Evolutionary conservation across 192 early-diverging fungal species (phyloP), one percentile per base, ranked within the genome.

Genomic region (Backusella sp.): DNA sequence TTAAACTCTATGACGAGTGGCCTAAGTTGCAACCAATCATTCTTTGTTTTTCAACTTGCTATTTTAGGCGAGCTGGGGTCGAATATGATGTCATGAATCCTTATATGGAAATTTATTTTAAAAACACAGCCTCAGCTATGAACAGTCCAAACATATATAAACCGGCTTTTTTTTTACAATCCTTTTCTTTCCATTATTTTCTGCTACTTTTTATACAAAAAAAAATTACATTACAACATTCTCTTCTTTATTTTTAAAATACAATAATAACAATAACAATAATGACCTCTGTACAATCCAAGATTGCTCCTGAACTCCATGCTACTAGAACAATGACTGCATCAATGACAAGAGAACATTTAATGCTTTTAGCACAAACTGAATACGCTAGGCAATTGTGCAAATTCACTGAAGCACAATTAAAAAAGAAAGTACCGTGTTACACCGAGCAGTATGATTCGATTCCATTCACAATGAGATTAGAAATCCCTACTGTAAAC

Each of bases 331-430:
- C 53, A 56, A 68, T 66, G 15, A 28, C 65, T 66, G 30, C 65
- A 34, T 34, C 30, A 17, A 66, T 68, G 67, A 68, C 72, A 34
- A 73, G 72, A 73, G 72, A 73, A 37, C 32, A 73, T 32, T 12
- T 73, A 56, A 37, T 73, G 49, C 32, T 32, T 23, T 14, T 73
- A 6, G 72, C 72, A 35, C 46, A 62, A 14, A 53, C 49, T 35
- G 72, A 73, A 59, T 73, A 73, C 72, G 46, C 72, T 17, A 52
- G 72, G 11, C 72, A 73, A 59, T 37, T 73, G 34, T 56, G 34
- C 32, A 73, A 56, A 23, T 62, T 56, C 32, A 73, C 72, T 59
- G 53, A 73, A 73, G 52, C 46, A 23, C 72, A 73, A 21, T 12
- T 73, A 26, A 62, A 59, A 21, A 62, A 36, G 4, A 68, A 68